Conservation (phyloP, 2,329 filamentous ascomycete genomes). For the Colletotrichum falcatum region DNA sequence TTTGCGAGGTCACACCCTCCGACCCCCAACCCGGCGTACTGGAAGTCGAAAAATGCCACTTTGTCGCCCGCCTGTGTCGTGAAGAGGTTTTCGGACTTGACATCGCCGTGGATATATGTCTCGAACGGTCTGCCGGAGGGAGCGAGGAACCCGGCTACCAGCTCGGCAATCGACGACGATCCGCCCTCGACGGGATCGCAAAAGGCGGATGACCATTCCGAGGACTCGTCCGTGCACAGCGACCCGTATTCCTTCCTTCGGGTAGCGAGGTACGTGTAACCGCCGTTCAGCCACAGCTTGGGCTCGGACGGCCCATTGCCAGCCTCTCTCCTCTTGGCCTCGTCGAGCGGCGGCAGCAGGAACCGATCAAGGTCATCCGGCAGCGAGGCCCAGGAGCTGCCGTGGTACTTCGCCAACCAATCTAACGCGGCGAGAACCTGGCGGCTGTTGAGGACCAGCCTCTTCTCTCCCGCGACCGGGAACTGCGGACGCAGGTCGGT, state of each 20-base stretch:
- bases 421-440: slow-evolving; percentile 67
- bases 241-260: slow-evolving; percentile 66
- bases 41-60: slow-evolving; percentile 77
- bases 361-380: slow-evolving; percentile 50
- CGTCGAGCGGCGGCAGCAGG: slow-evolving; percentile 67
- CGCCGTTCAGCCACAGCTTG: slow-evolving; percentile 72
- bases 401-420: slow-evolving; percentile 74
- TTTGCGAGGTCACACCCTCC: slow-evolving; percentile 76
- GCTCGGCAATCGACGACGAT: slow-evolving; percentile 59
- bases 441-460: slow-evolving; percentile 55
- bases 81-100: slow-evolving; percentile 78
- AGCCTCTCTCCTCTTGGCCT: slow-evolving; percentile 51
- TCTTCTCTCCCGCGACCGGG: slow-evolving; percentile 68
- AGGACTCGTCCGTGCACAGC: slow-evolving; percentile 58
- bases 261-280: slow-evolving; percentile 77
- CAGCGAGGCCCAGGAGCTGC: slow-evolving; percentile 60
- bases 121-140: slow-evolving; percentile 59
- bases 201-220: slow-evolving; percentile 67
- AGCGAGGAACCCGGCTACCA: slow-evolving; percentile 63
- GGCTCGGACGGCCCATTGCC: slow-evolving; percentile 32
- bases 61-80: slow-evolving; percentile 60
- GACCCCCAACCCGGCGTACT: slow-evolving; percentile 73
- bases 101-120: slow-evolving; percentile 75
- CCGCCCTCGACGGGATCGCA: slow-evolving; percentile 51
- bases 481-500: slow-evolving; percentile 66